A percentile compares a stretch with the other conserved stretches of the same genome.
These are phyloP conservation scores for Trichoderma asperelloides DNA, from an alignment of 495 filamentous ascomycete species.

Conservation along the genomic window DNA sequence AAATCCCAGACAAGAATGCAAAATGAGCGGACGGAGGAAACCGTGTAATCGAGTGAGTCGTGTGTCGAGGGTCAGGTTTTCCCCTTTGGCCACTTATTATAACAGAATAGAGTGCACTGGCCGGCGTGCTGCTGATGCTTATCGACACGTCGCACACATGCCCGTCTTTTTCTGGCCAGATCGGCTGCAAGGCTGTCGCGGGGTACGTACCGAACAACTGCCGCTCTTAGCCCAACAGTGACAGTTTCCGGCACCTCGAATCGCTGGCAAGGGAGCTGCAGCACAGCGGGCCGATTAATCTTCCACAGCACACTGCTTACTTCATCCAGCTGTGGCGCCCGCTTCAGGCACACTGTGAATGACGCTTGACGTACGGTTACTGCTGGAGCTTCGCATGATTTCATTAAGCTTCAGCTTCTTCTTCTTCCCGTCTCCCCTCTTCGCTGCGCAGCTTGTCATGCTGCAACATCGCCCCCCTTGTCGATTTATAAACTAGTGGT, in stretches of 20 bases:
- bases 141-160: slow-evolving; percentile 8
- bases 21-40: not conserved
- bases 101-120: not conserved
- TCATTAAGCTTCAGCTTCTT: slow-evolving; percentile 1
- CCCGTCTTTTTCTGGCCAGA: not conserved
- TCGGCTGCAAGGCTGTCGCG: slow-evolving; percentile 6
- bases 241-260: too few relatives aligned
- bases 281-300: not conserved
- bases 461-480: not conserved
- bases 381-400: slow-evolving; percentile 3
- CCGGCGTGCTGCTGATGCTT: not conserved
- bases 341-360: slow-evolving; percentile 8
- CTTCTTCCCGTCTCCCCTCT: not conserved
- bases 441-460: not conserved
- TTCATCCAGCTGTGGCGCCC: not conserved
- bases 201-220: slow-evolving; percentile 2
- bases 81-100: not conserved
- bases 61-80: not conserved
- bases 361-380: not conserved
- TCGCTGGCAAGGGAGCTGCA: too few relatives aligned
- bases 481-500: not conserved
- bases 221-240: not conserved
- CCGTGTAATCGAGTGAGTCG: not conserved
- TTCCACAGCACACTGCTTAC: not conserved
- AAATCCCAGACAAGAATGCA: not conserved